Evolutionary conservation across 179 eudicot species (phyloP).

Genomic region (Drosera spatulata): DNA sequence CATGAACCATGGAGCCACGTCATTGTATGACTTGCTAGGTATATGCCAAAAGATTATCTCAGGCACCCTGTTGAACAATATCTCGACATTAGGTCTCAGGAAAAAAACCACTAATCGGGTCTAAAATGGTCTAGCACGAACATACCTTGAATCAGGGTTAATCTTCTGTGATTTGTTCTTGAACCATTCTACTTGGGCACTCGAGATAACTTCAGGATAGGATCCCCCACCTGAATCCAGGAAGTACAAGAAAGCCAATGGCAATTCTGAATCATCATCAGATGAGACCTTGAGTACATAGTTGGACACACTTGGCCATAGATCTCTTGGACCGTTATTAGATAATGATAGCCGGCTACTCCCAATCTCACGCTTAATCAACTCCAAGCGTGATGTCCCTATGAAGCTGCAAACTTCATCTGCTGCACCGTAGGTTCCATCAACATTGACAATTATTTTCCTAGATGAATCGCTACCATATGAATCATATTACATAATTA

Average conservation of each 20-base stretch:
- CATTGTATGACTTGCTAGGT: slow-evolving; percentile 58
- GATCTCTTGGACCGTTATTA: slow-evolving; percentile 38
- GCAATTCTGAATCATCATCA: slow-evolving; percentile 21
- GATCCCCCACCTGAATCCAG: slow-evolving; percentile 97
- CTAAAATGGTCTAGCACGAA: neutral
- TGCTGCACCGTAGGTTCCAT: slow-evolving; percentile 12
- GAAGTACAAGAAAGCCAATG: slow-evolving; percentile 61
- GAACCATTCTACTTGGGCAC: slow-evolving; percentile 73
- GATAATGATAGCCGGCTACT: slow-evolving; percentile 37
- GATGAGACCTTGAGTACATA: slow-evolving; percentile 58
- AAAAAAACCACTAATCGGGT: neutral
- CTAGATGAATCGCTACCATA: neutral
- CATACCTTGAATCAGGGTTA: slow-evolving; percentile 69
- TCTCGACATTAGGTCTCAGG: slow-evolving; percentile 7
- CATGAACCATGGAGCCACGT: slow-evolving; percentile 48
- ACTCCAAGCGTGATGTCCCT: slow-evolving; percentile 60
- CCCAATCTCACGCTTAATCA: slow-evolving; percentile 50
- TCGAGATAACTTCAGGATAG: slow-evolving; percentile 79
- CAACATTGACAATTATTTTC: neutral
- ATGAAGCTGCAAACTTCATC: slow-evolving; percentile 45
- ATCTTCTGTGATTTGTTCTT: slow-evolving; percentile 37
- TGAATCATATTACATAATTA: no score
- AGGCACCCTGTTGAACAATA: slow-evolving; percentile 44
- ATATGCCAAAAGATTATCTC: slow-evolving; percentile 94
- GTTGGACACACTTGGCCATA: slow-evolving; percentile 89